These are phyloP conservation scores for Wickerhamiella vanderwaltii DNA, from an alignment of 805 yeast species.

Conservation along the genomic window DNA sequence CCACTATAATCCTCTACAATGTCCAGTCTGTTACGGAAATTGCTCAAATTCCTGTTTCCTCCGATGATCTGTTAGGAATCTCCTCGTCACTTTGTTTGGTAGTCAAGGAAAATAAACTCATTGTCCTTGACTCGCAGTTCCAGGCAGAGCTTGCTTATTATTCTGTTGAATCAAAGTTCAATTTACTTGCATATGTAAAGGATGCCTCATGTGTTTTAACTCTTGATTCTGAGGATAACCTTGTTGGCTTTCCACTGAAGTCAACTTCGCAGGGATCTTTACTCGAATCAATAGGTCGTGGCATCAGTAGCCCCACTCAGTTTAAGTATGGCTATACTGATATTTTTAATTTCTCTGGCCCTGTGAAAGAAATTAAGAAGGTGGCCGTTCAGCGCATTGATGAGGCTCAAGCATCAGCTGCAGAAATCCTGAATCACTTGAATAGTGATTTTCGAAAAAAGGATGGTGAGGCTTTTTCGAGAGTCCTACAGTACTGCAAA, in stretches of 20 bases:
- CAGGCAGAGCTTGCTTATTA: constrained; percentile 13
- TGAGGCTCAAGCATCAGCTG: constrained; percentile 26
- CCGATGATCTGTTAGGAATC: background rate
- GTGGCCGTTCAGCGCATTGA: constrained; percentile 30
- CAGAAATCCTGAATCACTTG: constrained; percentile 32
- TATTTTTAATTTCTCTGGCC: constrained; percentile 25
- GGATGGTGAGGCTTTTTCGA: constrained; percentile 18
- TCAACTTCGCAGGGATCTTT: constrained; percentile 18
- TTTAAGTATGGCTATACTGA: constrained; percentile 23
- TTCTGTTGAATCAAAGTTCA: background rate
- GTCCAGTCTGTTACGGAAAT: background rate
- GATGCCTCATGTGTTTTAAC: constrained; percentile 14
- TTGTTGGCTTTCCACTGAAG: constrained; percentile 20
- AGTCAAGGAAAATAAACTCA: background rate
- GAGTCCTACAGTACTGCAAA: constrained; percentile 17
- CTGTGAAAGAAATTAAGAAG: constrained; percentile 5
- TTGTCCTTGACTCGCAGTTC: constrained; percentile 18
- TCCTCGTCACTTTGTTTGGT: background rate
- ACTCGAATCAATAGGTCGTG: constrained; percentile 20
- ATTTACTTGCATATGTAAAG: constrained; percentile 15
- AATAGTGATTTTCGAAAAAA: constrained; percentile 29
- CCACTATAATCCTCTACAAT: background rate
- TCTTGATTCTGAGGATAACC: constrained; percentile 7
- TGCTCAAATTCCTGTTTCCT: background rate
- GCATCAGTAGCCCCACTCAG: constrained; percentile 6